phyloP scores from a whole-genome alignment of 345 rosid species.

The Eucalyptus albens region DNA sequence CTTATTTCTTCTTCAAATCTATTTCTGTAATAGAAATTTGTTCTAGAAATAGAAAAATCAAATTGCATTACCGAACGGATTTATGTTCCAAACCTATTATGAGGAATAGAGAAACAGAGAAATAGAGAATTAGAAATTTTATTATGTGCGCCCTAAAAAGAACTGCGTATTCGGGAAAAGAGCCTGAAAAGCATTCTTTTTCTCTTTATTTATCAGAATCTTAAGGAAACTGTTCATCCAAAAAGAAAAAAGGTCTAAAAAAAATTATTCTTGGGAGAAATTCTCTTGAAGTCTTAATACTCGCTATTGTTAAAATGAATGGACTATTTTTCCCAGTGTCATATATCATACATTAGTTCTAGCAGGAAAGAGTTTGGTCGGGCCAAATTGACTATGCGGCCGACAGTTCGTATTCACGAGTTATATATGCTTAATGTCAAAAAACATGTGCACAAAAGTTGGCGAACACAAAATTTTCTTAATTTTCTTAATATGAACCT shows the following conservation, averaged over 20 bases:
- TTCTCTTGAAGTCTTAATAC: not conserved
- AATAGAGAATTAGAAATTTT: fast-evolving
- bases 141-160: not conserved
- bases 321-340: not conserved
- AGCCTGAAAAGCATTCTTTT: not conserved
- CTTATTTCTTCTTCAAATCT: too few species aligned
- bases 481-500: not conserved
- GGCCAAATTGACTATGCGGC: not conserved
- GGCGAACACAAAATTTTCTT: not conserved
- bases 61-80: too few species aligned
- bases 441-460: not conserved
- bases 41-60: too few species aligned
- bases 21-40: too few species aligned
- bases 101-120: fast-evolving
- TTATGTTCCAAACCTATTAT: fast-evolving
- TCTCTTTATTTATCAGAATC: not conserved
- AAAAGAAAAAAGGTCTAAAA: not conserved
- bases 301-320: not conserved
- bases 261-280: not conserved
- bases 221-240: not conserved
- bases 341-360: not conserved
- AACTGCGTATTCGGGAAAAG: not conserved
- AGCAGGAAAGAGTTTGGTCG: not conserved
- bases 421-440: not conserved
- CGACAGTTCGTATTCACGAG: not conserved